These are phyloP conservation scores for Hebeloma cylindrosporum DNA, from an alignment of 768 basidiomycete genomes.

Conservation along the genomic window DNA sequence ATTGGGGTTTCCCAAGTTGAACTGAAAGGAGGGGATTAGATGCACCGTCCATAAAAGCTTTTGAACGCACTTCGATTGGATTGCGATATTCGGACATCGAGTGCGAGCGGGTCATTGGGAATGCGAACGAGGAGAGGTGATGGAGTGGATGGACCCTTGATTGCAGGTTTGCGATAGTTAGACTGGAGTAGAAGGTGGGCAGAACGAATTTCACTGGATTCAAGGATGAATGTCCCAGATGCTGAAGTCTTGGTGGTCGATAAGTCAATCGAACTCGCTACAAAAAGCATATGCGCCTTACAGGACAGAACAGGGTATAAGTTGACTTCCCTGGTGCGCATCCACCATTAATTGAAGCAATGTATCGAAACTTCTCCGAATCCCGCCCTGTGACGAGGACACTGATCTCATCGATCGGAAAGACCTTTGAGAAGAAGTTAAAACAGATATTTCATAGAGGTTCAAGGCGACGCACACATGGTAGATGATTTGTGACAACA, in stretches of 20 bases:
- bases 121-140: constrained; percentile 50
- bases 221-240: constrained; percentile 66
- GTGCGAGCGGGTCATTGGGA: constrained; percentile 57
- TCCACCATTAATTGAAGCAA: constrained; percentile 38
- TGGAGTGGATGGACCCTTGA: constrained; percentile 31
- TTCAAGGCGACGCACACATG: constrained; percentile 59
- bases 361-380: constrained; percentile 55
- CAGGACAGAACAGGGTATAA: constrained; percentile 68
- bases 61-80: constrained; percentile 45
- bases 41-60: neutral
- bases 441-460: neutral
- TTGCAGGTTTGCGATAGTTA: constrained; percentile 44
- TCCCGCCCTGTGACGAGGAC: constrained; percentile 65
- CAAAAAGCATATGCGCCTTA: constrained; percentile 34
- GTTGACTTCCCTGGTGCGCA: constrained; percentile 60
- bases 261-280: too few relatives aligned
- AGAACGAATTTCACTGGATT: constrained; percentile 65
- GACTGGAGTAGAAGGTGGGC: constrained; percentile 68
- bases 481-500: constrained; percentile 62
- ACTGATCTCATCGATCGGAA: constrained; percentile 62
- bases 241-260: constrained; percentile 82
- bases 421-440: constrained; percentile 40
- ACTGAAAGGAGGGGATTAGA: constrained; percentile 41
- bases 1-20: constrained; percentile 59
- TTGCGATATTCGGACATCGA: constrained; percentile 64